These are phyloP conservation scores for Colletotrichum musicola DNA, from an alignment of 2,329 filamentous ascomycete genomes.

Conservation along the genomic window DNA sequence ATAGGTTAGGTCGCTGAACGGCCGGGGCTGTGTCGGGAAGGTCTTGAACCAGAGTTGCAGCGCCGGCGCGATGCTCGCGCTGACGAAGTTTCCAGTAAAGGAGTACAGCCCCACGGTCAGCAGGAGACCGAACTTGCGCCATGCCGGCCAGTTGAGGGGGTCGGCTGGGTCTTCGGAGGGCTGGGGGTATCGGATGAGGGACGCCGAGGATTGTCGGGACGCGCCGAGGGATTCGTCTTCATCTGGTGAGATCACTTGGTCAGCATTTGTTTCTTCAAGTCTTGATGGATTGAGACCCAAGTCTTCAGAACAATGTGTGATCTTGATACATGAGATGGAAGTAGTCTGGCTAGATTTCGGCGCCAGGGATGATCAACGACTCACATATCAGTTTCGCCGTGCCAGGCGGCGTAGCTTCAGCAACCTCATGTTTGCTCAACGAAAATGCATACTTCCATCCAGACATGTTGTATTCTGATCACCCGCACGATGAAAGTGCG, in stretches of 20 bases:
- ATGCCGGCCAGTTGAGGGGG: constrained; percentile 50
- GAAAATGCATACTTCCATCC: constrained; percentile 42
- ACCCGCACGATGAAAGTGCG: neutral
- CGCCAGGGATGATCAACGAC: neutral
- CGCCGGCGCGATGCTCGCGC: constrained; percentile 48
- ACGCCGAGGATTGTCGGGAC: constrained; percentile 9
- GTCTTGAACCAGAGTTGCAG: constrained; percentile 48
- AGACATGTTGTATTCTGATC: constrained; percentile 4
- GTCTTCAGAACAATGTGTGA: no score
- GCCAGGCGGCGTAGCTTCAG: constrained; percentile 39
- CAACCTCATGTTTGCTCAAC: constrained; percentile 40
- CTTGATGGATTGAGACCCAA: no score
- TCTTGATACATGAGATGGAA: no score
- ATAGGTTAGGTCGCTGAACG: constrained; percentile 44
- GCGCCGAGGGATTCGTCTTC: constrained; percentile 14
- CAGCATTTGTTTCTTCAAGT: no score
- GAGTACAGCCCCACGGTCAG: constrained; percentile 47
- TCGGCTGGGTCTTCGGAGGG: constrained; percentile 50
- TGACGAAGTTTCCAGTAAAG: constrained; percentile 50
- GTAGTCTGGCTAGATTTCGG: no score
- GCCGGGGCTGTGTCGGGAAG: constrained; percentile 45
- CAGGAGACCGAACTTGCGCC: constrained; percentile 49
- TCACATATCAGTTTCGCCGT: constrained; percentile 42
- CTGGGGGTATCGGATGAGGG: constrained; percentile 42
- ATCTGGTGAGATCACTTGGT: neutral